Base-by-base conservation (phyloP, 768 basidiomycete species). In the Cystofilobasidium capitatum region DNA sequence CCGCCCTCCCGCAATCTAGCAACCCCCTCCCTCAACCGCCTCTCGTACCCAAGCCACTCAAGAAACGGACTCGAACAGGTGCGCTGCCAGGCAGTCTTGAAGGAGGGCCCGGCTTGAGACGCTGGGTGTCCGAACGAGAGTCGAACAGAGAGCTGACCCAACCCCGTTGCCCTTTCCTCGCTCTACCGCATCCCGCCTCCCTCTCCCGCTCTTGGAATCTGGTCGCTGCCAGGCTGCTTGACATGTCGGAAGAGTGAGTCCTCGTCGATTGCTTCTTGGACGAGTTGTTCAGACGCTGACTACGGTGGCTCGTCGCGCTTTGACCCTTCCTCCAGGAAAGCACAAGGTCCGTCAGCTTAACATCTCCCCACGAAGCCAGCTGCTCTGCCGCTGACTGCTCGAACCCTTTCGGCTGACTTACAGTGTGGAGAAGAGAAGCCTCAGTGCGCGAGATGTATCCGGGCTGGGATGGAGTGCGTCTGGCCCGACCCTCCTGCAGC, bases 391-490 rank as follows among this genome's bases (percentile, higher is more conserved):
- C 47, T 49, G n/a, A n/a, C n/a, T n/a, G n/a, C n/a, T n/a, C n/a
- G n/a, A n/a, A n/a, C n/a, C n/a, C n/a, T n/a, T n/a, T n/a, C n/a
- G n/a, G n/a, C n/a, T n/a, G n/a, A n/a, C n/a, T n/a, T 45, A 20
- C 47, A 49, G 51, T 55, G 51, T 31, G 51, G 51, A 4, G 51
- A 55, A 20, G 51, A 55, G 51, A 29, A 33, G 31, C 51, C 51
- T 6, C 5, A 29, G 29, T 55, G 51, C 16, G 51, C 29, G 6
- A 26, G 51, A 10, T 55, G 51, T 31, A 6, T 55, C 5, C 51
- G 51, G 14, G 51, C 51, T 1, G 51, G 51, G 14, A 55, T 55
- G 51, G 51, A 12, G 6, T 55, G 51, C 31, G 51, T 55, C 51
- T 55, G 51, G 51, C 51, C 51, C 51, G 51, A 9, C 45, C 45